Conservation (phyloP, 2,329 filamentous ascomycete species). For the Phoma sp. region DNA sequence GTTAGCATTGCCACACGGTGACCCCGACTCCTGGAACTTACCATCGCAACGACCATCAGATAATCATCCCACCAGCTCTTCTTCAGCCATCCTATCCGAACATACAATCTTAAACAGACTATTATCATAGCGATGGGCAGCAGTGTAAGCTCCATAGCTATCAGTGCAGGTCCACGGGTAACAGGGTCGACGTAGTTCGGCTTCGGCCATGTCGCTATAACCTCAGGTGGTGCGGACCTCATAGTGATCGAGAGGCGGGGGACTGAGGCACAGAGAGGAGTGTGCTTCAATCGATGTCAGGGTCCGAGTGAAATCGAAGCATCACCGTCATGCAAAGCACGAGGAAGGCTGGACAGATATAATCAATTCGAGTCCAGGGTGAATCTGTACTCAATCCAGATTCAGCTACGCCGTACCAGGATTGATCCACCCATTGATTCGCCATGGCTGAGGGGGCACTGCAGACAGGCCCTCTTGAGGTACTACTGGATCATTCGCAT, state of each 20-base stretch:
- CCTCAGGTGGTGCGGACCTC: slow-evolving; percentile 42
- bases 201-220: slow-evolving; percentile 49
- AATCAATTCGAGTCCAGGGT: slow-evolving; percentile 22
- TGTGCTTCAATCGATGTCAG: slow-evolving; percentile 27
- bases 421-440: slow-evolving; percentile 6
- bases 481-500: slow-evolving; percentile 34
- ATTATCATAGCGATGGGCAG: slow-evolving; percentile 46
- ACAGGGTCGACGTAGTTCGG: slow-evolving; percentile 53
- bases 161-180: slow-evolving; percentile 50
- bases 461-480: slow-evolving; percentile 25
- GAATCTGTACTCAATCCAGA: slow-evolving; percentile 23
- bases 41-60: slow-evolving; percentile 47
- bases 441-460: slow-evolving; percentile 33
- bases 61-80: slow-evolving; percentile 50
- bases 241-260: slow-evolving; percentile 26
- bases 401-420: slow-evolving; percentile 32
- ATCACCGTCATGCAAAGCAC: slow-evolving; percentile 37
- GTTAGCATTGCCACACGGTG: slow-evolving; percentile 26
- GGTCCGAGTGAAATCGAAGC: slow-evolving; percentile 31
- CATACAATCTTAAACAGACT: slow-evolving; percentile 43
- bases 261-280: slow-evolving; percentile 19
- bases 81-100: slow-evolving; percentile 45
- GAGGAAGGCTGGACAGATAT: slow-evolving; percentile 38
- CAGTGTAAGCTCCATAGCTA: slow-evolving; percentile 49
- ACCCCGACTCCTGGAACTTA: slow-evolving; percentile 25